phyloP scores from a whole-genome alignment of 495 filamentous ascomycete genomes.

The Xylaria scruposa region DNA sequence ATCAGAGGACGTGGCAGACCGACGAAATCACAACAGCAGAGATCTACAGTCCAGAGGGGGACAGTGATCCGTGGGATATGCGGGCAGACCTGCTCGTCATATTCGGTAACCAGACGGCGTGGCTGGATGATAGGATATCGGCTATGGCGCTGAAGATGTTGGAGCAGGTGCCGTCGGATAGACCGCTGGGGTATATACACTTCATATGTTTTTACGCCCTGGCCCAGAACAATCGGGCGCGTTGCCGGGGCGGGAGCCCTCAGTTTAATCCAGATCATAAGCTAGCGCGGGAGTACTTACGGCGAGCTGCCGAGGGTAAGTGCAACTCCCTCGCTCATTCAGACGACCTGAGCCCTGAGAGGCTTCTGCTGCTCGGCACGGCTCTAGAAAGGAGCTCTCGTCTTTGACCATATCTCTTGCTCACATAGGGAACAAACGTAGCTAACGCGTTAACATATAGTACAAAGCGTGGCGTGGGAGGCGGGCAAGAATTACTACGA shows the following conservation, averaged over 20 bases:
- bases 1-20: constrained; percentile 37
- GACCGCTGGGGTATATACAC: constrained; percentile 36
- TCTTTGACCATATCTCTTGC: neutral
- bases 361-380: neutral
- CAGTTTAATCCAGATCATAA: constrained; percentile 31
- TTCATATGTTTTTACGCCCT: constrained; percentile 38
- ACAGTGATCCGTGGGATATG: constrained; percentile 35
- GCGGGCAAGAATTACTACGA: constrained; percentile 42
- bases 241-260: constrained; percentile 24
- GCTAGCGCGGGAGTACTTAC: constrained; percentile 36
- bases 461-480: constrained; percentile 38
- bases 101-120: constrained; percentile 39
- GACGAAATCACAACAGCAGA: constrained; percentile 36
- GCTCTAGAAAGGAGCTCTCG: neutral
- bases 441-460: constrained; percentile 15
- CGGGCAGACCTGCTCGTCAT: constrained; percentile 40
- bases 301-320: constrained; percentile 31
- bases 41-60: constrained; percentile 32
- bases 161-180: constrained; percentile 31
- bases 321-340: neutral
- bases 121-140: constrained; percentile 37
- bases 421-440: neutral
- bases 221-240: constrained; percentile 32
- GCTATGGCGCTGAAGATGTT: constrained; percentile 33
- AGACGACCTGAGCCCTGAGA: neutral